Evolutionary conservation across 805 yeast species (phyloP), one percentile per base, ranked within the genome.

Genomic region (Metschnikowia drakensbergensis): DNA sequence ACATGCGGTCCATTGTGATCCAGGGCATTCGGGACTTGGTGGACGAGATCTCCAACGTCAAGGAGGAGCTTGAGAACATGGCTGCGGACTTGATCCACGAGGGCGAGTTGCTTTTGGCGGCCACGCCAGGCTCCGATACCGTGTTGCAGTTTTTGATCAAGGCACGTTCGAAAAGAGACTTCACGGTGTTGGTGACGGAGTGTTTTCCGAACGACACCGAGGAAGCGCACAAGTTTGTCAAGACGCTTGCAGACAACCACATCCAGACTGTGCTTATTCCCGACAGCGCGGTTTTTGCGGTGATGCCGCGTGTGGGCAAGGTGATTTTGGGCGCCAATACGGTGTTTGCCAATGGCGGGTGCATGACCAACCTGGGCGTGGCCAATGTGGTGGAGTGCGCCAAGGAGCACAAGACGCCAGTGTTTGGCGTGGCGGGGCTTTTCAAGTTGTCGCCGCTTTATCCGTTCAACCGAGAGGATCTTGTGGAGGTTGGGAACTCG

Each of bases 261-360:
- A 88, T 94, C 40, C 96, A 90, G 54, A 84, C 97, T 1, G 86
- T 91, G 2, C 79, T 94, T 47, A 86, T 94, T 32, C 97, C 99
- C 1, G 99, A 94, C 63, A 79, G 96, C 4, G 86, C 96, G 26
- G 90, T 86, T 0, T 89, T 85, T 67, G 97, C 99, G 0, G 89
- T 94, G 41, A 94, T 94, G 98, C 87, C 97, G 34, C 76, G 97
- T 55, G 98, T 94, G 4, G 97, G 97, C 38, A 95, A 95, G 65
- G 99, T 94, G 29, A 82, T 94, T 50, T 80, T 95, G 46, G 97
- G 98, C 34, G 86, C 98, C 4, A 80, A 87, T 52, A 82, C 96
- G 0, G 97, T 94, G 4, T 86, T 94, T 64, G 96, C 96, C 46
- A 94, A 94, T 62, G 99, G 99, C 51, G 97, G 98, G 8, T 86